Conservation (phyloP, 352 stramenopile species). For the Pythium dissotocum region DNA sequence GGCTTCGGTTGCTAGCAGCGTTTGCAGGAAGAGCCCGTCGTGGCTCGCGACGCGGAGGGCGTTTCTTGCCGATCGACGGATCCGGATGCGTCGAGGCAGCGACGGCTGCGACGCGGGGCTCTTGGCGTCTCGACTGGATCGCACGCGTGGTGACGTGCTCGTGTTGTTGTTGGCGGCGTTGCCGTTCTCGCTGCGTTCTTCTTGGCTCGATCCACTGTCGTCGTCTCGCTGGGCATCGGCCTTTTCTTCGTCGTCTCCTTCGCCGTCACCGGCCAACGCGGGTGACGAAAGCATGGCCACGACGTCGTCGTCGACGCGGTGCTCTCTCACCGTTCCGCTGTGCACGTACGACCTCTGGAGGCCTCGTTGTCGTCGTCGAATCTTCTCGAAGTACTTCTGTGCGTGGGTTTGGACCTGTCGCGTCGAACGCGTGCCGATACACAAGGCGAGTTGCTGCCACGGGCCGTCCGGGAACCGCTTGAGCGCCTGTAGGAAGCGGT, state of each 20-base stretch:
- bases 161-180: background rate
- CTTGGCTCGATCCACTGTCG: background rate
- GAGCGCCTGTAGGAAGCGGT: constrained; percentile 33
- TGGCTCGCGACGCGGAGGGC: constrained; percentile 12
- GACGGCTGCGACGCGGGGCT: background rate
- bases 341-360: constrained; percentile 17
- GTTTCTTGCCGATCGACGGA: constrained; percentile 20
- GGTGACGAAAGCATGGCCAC: constrained; percentile 19
- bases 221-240: background rate
- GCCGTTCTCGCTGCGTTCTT: constrained; percentile 4
- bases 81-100: constrained; percentile 19
- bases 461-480: constrained; percentile 29
- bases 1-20: background rate
- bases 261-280: background rate
- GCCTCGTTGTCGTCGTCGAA: constrained; percentile 23
- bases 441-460: constrained; percentile 24
- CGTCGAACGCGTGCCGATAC: constrained; percentile 27
- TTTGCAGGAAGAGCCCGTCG: constrained; percentile 12
- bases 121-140: constrained; percentile 2
- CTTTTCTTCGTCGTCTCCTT: background rate
- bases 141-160: background rate
- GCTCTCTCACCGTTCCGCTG: constrained; percentile 12
- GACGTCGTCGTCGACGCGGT: constrained; percentile 28
- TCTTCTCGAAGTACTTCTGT: constrained; percentile 33
- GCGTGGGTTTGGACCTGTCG: constrained; percentile 32